phyloP scores from a whole-genome alignment of 2,329 filamentous ascomycete species.

The Dothistroma septosporum region DNA sequence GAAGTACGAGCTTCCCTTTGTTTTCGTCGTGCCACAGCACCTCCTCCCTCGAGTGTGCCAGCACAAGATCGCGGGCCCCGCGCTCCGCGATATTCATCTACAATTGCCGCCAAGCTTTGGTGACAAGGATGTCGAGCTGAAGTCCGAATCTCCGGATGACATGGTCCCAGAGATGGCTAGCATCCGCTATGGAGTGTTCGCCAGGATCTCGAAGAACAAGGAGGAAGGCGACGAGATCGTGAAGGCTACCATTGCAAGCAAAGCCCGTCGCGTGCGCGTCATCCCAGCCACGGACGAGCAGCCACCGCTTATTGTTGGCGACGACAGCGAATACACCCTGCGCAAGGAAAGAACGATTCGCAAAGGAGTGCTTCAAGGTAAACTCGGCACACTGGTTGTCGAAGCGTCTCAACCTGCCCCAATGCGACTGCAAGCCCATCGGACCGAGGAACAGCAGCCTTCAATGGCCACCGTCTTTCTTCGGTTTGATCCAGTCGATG shows the following conservation, averaged over 20 bases:
- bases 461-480: conserved; percentile 55
- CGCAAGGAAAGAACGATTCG: conserved; percentile 57
- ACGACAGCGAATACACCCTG: conserved; percentile 49
- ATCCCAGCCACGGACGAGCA: conserved; percentile 57
- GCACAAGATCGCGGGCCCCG: conserved; percentile 49
- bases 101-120: conserved; percentile 60
- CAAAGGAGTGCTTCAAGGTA: conserved; percentile 58
- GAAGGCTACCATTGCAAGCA: conserved; percentile 46
- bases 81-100: conserved; percentile 54
- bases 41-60: conserved; percentile 58
- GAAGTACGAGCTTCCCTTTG: conserved; percentile 58
- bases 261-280: conserved; percentile 55
- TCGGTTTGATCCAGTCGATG: conserved; percentile 57
- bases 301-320: conserved; percentile 54
- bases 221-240: conserved; percentile 41
- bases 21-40: conserved; percentile 59
- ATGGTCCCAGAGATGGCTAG: conserved; percentile 60
- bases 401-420: conserved; percentile 56
- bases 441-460: conserved; percentile 42
- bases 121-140: conserved; percentile 36
- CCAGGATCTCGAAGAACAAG: conserved; percentile 37
- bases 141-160: conserved; percentile 55
- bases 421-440: conserved; percentile 47
- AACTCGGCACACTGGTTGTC: conserved; percentile 55
- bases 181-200: conserved; percentile 53